Percentiles rank a stretch among this genome's conserved stretches.
Evolutionary conservation across 2,329 filamentous ascomycete species (phyloP).

Genomic region (Alternaria ethzedia): DNA sequence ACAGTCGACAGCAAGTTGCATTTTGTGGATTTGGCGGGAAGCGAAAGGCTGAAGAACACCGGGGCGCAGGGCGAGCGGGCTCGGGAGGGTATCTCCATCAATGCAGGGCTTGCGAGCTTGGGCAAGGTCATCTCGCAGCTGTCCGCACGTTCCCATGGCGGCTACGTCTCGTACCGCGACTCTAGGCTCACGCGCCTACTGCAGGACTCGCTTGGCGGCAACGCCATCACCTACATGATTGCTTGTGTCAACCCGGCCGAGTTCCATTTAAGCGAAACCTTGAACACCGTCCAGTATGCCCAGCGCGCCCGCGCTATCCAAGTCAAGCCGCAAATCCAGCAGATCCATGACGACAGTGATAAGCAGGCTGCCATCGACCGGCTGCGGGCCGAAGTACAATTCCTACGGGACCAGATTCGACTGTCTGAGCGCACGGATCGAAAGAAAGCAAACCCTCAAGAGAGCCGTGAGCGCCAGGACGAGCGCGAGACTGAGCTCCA

Average conservation of each 20-base stretch:
- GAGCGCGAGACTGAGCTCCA: constrained; percentile 90
- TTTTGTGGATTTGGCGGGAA: constrained; percentile 96
- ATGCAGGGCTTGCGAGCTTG: constrained; percentile 89
- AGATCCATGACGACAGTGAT: constrained; percentile 85
- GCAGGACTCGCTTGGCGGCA: constrained; percentile 95
- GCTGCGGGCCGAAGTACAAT: constrained; percentile 90
- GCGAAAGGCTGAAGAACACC: constrained; percentile 96
- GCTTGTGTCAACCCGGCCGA: constrained; percentile 96
- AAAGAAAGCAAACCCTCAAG: constrained; percentile 63
- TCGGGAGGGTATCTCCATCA: constrained; percentile 97
- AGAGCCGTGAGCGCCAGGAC: constrained; percentile 78
- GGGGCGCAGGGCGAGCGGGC: constrained; percentile 93
- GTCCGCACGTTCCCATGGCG: constrained; percentile 83
- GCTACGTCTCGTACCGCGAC: constrained; percentile 96
- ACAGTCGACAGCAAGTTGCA: constrained; percentile 98
- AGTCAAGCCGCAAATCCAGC: constrained; percentile 95
- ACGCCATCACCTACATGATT: constrained; percentile 99
- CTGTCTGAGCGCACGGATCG: constrained; percentile 74
- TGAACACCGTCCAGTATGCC: constrained; percentile 96
- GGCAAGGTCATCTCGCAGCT: constrained; percentile 99
- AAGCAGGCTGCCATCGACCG: constrained; percentile 94
- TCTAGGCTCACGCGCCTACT: constrained; percentile 94
- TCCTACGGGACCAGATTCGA: constrained; percentile 90
- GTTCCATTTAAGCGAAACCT: constrained; percentile 95
- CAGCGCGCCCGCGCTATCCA: constrained; percentile 95